phyloP scores from a whole-genome alignment of 2,329 filamentous ascomycete species.

The Teratosphaeria epicoccoides region DNA sequence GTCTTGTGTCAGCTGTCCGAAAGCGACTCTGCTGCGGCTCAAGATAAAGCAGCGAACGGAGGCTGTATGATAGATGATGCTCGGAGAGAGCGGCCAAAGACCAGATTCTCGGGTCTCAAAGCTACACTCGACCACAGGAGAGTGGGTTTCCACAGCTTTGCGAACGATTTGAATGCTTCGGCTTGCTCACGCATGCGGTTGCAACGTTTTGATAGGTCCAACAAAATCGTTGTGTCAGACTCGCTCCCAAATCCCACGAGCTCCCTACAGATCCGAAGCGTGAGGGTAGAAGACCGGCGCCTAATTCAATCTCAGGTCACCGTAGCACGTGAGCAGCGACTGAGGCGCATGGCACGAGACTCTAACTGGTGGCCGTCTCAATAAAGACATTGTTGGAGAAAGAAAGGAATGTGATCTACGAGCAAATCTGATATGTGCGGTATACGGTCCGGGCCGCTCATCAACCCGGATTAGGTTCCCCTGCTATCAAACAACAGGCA shows the following conservation, averaged over 20 bases:
- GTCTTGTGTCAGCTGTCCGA: constrained; percentile 73
- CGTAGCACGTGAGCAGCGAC: constrained; percentile 95
- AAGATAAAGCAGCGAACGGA: constrained; percentile 71
- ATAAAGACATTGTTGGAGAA: constrained; percentile 58
- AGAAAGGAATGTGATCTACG: constrained; percentile 17
- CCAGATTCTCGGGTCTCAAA: not conserved
- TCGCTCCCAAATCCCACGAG: not conserved
- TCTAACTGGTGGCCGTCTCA: constrained; percentile 97
- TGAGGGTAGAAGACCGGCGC: not conserved
- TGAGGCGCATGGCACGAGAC: too few species aligned
- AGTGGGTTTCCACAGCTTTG: not conserved
- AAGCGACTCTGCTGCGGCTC: constrained; percentile 63
- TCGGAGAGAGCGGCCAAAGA: not conserved
- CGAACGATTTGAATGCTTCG: not conserved
- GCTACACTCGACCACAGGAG: too few species aligned
- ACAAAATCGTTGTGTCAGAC: not conserved
- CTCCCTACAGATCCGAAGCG: not conserved
- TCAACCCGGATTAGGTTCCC: too few species aligned
- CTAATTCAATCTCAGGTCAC: constrained; percentile 67
- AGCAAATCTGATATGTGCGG: not conserved
- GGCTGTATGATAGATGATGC: constrained; percentile 17
- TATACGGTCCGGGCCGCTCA: not conserved
- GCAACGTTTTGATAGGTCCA: not conserved
- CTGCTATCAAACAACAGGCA: too few species aligned
- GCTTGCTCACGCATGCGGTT: not conserved